A percentile compares a stretch with the other conserved stretches of the same genome.
Evolutionary conservation across 2,329 filamentous ascomycete species (phyloP).

Genomic region (Colletotrichum limetticola): DNA sequence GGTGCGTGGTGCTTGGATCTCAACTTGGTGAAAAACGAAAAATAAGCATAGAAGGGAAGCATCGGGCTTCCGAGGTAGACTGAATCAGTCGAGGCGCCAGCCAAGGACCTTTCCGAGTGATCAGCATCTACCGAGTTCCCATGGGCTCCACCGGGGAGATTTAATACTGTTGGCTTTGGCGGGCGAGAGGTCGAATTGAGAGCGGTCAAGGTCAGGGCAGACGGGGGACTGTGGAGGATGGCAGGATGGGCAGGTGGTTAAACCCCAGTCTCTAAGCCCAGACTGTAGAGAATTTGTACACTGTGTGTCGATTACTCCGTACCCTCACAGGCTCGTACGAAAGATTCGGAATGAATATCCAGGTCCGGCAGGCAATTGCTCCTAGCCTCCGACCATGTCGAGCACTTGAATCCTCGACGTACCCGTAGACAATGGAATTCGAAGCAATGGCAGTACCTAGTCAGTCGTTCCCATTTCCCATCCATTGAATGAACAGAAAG

Average conservation of each 20-base stretch:
- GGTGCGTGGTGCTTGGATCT: neutral
- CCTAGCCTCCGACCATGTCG: too few species aligned
- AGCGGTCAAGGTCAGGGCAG: slow-evolving; percentile 18
- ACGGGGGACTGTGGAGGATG: slow-evolving; percentile 23
- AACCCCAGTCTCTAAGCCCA: neutral
- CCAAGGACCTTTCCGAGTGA: slow-evolving; percentile 28
- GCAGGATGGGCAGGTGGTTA: neutral
- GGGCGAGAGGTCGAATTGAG: slow-evolving; percentile 4
- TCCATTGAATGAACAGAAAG: neutral
- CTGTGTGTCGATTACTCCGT: neutral
- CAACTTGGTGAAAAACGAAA: neutral
- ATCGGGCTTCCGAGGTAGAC: slow-evolving; percentile 10
- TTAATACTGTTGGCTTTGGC: slow-evolving; percentile 31
- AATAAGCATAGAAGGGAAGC: slow-evolving; percentile 12
- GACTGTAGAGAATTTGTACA: neutral
- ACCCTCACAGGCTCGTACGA: neutral
- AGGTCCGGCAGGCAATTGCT: neutral
- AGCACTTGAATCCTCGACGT: neutral
- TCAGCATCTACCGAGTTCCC: slow-evolving; percentile 30
- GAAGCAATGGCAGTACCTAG: neutral
- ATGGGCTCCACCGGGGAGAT: slow-evolving; percentile 24
- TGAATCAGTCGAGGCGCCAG: slow-evolving; percentile 20
- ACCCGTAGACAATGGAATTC: neutral
- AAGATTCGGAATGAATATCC: neutral
- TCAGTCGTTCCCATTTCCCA: slow-evolving; percentile 3